These are phyloP conservation scores for Nyssa sinensis DNA, from an alignment of 148 eudicot species.

Conservation along the genomic window DNA sequence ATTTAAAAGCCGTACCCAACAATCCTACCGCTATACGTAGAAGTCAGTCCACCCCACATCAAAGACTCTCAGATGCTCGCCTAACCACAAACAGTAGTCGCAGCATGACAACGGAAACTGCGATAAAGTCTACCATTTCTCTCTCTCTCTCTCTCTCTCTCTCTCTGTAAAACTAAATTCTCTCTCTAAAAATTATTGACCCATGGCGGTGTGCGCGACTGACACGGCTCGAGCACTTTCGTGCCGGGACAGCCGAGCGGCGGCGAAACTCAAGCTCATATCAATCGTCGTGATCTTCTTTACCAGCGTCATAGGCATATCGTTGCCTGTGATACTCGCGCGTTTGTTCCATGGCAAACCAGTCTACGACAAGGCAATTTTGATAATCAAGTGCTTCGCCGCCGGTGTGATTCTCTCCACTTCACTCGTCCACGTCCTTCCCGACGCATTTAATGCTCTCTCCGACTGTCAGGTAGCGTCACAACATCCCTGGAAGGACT, in stretches of 20 bases:
- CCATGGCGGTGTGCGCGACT: slow-evolving; percentile 52
- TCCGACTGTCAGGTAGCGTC: slow-evolving; percentile 62
- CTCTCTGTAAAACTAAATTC: too few species aligned
- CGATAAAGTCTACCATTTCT: too few species aligned
- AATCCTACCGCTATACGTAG: too few species aligned
- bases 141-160: slow-evolving; percentile 11
- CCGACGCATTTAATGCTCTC: slow-evolving; percentile 76
- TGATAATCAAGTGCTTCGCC: slow-evolving; percentile 78
- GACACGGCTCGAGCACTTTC: slow-evolving; percentile 41
- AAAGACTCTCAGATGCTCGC: too few species aligned
- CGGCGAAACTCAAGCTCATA: slow-evolving; percentile 49
- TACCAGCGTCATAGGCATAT: slow-evolving; percentile 65
- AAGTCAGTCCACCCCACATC: too few species aligned
- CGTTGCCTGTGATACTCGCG: slow-evolving; percentile 59
- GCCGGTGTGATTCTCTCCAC: slow-evolving; percentile 86
- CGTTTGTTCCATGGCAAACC: slow-evolving; percentile 66
- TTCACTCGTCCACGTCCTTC: slow-evolving; percentile 80
- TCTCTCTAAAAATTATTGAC: background rate
- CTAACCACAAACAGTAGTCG: too few species aligned
- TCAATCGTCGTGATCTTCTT: slow-evolving; percentile 51
- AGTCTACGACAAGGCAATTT: slow-evolving; percentile 59
- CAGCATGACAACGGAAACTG: too few species aligned
- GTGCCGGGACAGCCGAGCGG: slow-evolving; percentile 64
- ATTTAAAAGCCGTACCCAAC: too few species aligned
- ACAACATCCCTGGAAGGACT: slow-evolving; percentile 79